Evolutionary conservation across 345 rosid species (phyloP).

Genomic region (Camelina sativa): DNA sequence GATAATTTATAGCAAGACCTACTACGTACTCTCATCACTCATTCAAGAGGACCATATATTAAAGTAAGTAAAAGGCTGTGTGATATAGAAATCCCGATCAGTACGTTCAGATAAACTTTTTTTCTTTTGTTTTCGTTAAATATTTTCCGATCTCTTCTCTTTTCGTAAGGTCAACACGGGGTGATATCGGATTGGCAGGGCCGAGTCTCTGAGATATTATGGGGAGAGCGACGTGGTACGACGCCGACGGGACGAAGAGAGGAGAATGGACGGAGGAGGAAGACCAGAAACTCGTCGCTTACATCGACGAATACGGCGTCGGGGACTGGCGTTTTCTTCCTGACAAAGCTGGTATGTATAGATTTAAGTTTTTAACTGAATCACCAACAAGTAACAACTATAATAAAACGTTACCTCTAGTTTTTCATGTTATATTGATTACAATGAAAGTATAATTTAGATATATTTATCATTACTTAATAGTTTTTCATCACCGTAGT

Average conservation of each 20-base stretch:
- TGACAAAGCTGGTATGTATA: slow-evolving; percentile 55
- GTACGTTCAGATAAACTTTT: neutral
- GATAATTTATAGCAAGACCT: neutral
- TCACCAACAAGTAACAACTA: neutral
- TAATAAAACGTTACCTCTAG: neutral
- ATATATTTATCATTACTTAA: too few relatives aligned
- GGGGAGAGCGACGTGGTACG: slow-evolving; percentile 42
- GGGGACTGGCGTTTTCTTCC: slow-evolving; percentile 79
- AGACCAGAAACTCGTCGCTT: slow-evolving; percentile 63
- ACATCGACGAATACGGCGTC: slow-evolving; percentile 53
- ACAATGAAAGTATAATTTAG: neutral
- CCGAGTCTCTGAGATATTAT: neutral
- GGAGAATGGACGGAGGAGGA: slow-evolving; percentile 86
- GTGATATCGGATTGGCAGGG: neutral
- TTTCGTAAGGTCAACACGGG: neutral
- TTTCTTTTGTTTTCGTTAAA: neutral
- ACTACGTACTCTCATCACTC: slow-evolving; percentile 4
- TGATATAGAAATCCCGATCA: slow-evolving; percentile 5
- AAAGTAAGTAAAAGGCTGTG: slow-evolving; percentile 5
- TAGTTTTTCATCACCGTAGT: neutral
- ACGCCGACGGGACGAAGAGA: slow-evolving; percentile 52
- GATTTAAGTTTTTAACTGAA: neutral
- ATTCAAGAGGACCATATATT: slow-evolving; percentile 12
- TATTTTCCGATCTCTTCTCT: neutral
- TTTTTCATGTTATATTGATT: neutral